Percentiles rank a stretch among this genome's conserved stretches.
Evolutionary conservation across 129 eudicot species (phyloP).

Genomic region (Centaurea solstitialis): DNA sequence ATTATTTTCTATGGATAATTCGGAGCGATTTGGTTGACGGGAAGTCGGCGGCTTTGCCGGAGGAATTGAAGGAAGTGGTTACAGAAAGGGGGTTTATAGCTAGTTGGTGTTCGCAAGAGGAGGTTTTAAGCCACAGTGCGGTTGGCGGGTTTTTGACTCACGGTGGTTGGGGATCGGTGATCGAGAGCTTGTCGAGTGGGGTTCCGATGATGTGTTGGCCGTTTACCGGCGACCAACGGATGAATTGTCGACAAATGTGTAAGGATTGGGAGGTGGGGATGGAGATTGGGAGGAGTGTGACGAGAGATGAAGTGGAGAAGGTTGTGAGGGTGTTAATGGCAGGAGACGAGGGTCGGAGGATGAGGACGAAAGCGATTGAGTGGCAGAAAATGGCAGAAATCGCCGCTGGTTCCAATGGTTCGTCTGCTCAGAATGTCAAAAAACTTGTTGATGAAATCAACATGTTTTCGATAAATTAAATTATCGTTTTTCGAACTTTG

Average conservation of each 20-base stretch:
- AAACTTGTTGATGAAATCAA: constrained; percentile 11
- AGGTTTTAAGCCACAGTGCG: constrained; percentile 25
- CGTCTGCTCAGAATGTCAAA: constrained; percentile 10
- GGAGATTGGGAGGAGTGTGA: not conserved
- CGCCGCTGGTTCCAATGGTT: constrained; percentile 14
- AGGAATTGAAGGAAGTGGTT: constrained; percentile 13
- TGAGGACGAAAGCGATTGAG: constrained; percentile 5
- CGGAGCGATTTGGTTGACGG: constrained; percentile 33
- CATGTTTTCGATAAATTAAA: no score
- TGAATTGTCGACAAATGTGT: constrained; percentile 6
- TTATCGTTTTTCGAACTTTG: not conserved
- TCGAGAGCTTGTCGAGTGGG: constrained; percentile 30
- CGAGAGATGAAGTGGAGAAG: constrained; percentile 2
- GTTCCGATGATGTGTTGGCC: constrained; percentile 37
- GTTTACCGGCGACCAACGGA: constrained; percentile 5
- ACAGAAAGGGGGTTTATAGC: constrained; percentile 21
- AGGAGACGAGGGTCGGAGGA: not conserved
- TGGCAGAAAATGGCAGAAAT: not conserved
- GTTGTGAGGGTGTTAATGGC: not conserved
- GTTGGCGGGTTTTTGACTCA: constrained; percentile 38
- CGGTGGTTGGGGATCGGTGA: constrained; percentile 31
- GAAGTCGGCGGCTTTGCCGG: constrained; percentile 4
- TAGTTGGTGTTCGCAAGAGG: constrained; percentile 33
- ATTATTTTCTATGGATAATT: constrained; percentile 27
- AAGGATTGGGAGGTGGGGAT: constrained; percentile 6